These are phyloP conservation scores for Aspergillus arachidicola DNA, from an alignment of 2,329 filamentous ascomycete genomes.

Conservation along the genomic window DNA sequence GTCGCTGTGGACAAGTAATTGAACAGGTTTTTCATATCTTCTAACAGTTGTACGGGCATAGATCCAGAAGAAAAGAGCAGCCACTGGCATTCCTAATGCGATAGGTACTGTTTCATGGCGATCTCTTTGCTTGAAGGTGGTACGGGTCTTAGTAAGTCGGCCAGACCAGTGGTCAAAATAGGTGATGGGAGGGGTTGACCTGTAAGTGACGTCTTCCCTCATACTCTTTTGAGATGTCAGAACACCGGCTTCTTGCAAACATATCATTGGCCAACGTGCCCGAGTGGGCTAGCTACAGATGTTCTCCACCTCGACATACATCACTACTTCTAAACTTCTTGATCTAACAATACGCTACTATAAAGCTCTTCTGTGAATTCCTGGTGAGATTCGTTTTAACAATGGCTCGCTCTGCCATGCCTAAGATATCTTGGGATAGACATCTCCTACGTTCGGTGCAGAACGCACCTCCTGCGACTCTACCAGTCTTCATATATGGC, in stretches of 20 bases:
- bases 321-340: background rate
- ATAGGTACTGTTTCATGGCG: background rate
- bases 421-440: constrained; percentile 36
- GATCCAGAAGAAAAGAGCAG: background rate
- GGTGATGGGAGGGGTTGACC: background rate
- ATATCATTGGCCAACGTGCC: background rate
- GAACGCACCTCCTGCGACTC: constrained; percentile 26
- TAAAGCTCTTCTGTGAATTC: background rate
- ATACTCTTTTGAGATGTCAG: background rate
- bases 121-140: too few relatives aligned
- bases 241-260: background rate
- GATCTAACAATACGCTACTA: background rate
- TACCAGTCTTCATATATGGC: constrained; percentile 67
- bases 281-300: background rate
- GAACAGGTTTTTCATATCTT: background rate
- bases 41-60: background rate
- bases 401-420: constrained; percentile 27
- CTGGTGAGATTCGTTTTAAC: background rate
- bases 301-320: background rate
- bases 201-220: background rate
- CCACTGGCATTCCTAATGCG: background rate
- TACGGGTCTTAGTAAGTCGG: background rate
- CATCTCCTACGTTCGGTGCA: constrained; percentile 31
- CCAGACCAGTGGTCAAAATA: background rate
- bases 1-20: background rate